Percentiles rank a stretch among this genome's conserved stretches.
Evolutionary conservation across 1,139 yeast species (phyloP).

Genomic region (Candida dubliniensis): DNA sequence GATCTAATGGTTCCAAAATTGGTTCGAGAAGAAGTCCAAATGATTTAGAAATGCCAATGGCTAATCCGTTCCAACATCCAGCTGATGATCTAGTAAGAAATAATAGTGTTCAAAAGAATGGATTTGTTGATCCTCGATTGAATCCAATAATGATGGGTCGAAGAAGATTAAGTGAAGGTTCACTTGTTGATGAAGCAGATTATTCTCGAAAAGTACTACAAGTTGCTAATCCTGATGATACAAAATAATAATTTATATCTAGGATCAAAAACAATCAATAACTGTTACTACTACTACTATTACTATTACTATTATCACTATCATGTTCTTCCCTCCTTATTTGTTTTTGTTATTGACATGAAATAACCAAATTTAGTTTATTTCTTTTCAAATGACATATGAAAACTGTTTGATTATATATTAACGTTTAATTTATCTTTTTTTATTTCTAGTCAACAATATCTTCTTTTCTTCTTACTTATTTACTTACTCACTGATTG

Average conservation of each 20-base stretch:
- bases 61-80: slow-evolving; percentile 59
- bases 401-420: no score
- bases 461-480: no score
- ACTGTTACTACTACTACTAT: no score
- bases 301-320: not conserved
- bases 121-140: slow-evolving; percentile 52
- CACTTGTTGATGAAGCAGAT: slow-evolving; percentile 77
- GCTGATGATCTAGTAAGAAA: slow-evolving; percentile 36
- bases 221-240: slow-evolving; percentile 69
- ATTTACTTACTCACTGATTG: no score
- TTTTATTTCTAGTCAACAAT: no score
- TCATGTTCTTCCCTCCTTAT: not conserved
- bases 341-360: not conserved
- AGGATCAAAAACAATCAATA: not conserved
- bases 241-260: slow-evolving; percentile 4
- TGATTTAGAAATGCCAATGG: slow-evolving; percentile 48
- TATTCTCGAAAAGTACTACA: slow-evolving; percentile 70
- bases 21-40: slow-evolving; percentile 27
- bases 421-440: no score
- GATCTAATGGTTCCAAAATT: slow-evolving; percentile 25
- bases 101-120: slow-evolving; percentile 18
- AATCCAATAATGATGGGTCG: slow-evolving; percentile 73
- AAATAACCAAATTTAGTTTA: no score
- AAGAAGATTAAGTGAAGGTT: slow-evolving; percentile 71
- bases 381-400: no score